A percentile compares a stretch with the other conserved stretches of the same genome.
Evolutionary conservation across 106 monocot genomes (phyloP).

Genomic region (Iris macrosiphon): DNA sequence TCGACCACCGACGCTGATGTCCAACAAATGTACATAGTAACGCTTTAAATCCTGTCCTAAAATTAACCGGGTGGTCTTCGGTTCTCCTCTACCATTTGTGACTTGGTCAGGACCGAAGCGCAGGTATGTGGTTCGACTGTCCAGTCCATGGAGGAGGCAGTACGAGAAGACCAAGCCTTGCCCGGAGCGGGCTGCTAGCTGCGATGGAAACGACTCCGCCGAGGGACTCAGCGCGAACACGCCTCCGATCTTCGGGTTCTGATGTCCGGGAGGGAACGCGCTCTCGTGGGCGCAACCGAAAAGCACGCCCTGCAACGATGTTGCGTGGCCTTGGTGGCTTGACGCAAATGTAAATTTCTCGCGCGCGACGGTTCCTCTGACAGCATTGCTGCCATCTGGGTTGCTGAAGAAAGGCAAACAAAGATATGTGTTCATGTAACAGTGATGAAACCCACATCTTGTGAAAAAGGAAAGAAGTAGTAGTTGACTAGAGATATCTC

Average conservation of each 20-base stretch:
- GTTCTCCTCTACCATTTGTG: not conserved
- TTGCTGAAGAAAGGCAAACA: conserved; percentile 2
- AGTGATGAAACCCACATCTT: no score
- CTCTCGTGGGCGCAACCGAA: not conserved
- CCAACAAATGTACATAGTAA: not conserved
- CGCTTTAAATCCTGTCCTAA: no score
- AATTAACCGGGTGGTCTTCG: not conserved
- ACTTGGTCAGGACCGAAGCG: not conserved
- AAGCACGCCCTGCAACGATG: not conserved
- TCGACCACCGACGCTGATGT: not conserved
- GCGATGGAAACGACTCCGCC: not conserved
- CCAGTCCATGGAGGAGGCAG: not conserved
- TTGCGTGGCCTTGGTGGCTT: not conserved
- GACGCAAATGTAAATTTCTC: not conserved
- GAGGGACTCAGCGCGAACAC: not conserved
- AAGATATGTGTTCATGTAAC: no score
- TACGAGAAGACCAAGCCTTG: not conserved
- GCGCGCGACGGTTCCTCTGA: not conserved
- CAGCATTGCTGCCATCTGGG: not conserved
- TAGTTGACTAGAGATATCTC: no score
- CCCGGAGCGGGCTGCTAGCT: not conserved
- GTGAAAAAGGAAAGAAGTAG: no score
- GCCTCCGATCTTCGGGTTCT: not conserved
- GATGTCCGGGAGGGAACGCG: no score
- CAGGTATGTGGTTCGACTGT: not conserved